Conservation (phyloP, 306 rosid species). For the Trifolium repens region DNA sequence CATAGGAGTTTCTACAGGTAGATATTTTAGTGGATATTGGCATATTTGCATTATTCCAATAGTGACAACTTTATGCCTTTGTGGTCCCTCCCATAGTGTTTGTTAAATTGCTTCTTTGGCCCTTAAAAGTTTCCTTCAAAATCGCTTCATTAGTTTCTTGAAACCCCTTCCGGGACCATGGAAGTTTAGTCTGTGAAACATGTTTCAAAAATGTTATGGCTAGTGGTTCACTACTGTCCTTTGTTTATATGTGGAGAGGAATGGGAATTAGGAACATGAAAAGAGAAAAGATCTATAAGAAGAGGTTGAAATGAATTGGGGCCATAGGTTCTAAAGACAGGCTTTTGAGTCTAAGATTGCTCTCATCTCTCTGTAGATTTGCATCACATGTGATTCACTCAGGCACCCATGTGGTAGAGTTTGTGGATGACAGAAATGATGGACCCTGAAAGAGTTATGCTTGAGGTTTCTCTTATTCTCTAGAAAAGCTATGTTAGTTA, state of each 20-base stretch:
- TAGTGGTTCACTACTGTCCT: slow-evolving; percentile 21
- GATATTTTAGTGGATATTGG: slow-evolving; percentile 38
- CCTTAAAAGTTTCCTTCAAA: slow-evolving; percentile 1
- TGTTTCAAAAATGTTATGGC: slow-evolving; percentile 16
- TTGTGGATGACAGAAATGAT: slow-evolving; percentile 49
- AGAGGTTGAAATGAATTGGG: slow-evolving; percentile 46
- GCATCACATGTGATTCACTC: slow-evolving; percentile 45
- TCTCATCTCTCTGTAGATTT: slow-evolving; percentile 38
- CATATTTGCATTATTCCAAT: not conserved
- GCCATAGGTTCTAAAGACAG: slow-evolving; percentile 42
- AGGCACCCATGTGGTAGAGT: slow-evolving; percentile 50
- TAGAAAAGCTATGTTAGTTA: slow-evolving; percentile 5
- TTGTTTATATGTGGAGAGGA: slow-evolving; percentile 29
- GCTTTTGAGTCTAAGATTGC: slow-evolving; percentile 42
- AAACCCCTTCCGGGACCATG: slow-evolving; percentile 27
- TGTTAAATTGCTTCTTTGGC: slow-evolving; percentile 39
- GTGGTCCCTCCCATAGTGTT: slow-evolving; percentile 48
- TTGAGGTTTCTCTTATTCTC: slow-evolving; percentile 35
- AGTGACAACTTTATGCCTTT: slow-evolving; percentile 28
- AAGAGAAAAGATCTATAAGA: slow-evolving; percentile 26
- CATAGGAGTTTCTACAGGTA: slow-evolving; percentile 8
- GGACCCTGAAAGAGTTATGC: slow-evolving; percentile 48
- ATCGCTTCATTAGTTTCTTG: slow-evolving; percentile 11
- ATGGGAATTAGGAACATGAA: slow-evolving; percentile 18
- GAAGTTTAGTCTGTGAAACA: slow-evolving; percentile 10